These are phyloP conservation scores for Wickerhamomyces alni DNA, from an alignment of 805 yeast genomes.

Conservation along the genomic window DNA sequence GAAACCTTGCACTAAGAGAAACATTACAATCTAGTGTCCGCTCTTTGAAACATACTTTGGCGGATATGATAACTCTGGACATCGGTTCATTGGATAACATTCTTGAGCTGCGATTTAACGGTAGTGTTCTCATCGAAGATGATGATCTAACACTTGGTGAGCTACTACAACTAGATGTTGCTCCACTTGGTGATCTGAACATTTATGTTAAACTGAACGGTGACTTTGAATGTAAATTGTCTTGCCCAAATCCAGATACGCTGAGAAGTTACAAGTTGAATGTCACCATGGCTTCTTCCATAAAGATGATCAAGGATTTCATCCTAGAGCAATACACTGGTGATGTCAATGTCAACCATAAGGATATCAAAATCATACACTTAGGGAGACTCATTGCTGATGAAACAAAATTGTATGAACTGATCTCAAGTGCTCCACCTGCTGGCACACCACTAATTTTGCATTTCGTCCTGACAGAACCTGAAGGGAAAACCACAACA, in stretches of 20 bases:
- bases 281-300: conserved; percentile 15
- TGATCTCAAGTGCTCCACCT: conserved; percentile 8
- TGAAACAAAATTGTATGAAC: conserved; percentile 13
- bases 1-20: conserved; percentile 8
- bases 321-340: conserved; percentile 21
- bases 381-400: conserved; percentile 20
- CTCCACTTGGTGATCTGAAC: conserved; percentile 24
- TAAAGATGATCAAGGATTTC: conserved; percentile 18
- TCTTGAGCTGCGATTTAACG: conserved; percentile 13
- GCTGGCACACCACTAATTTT: conserved; percentile 5
- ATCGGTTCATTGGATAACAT: conserved; percentile 12
- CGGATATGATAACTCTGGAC: conserved; percentile 11
- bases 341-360: neutral
- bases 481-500: conserved; percentile 6
- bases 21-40: conserved; percentile 8
- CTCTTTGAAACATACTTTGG: conserved; percentile 12
- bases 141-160: conserved; percentile 22
- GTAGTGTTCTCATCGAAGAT: conserved; percentile 9
- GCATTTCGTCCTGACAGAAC: conserved; percentile 19
- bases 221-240: conserved; percentile 23
- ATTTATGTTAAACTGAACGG: conserved; percentile 19
- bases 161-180: conserved; percentile 27
- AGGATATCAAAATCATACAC: conserved; percentile 21
- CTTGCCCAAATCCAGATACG: conserved; percentile 14
- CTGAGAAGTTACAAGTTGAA: conserved; percentile 9